These are phyloP conservation scores for Neurospora sp. DNA, from an alignment of 495 filamentous ascomycete genomes.

Conservation along the genomic window DNA sequence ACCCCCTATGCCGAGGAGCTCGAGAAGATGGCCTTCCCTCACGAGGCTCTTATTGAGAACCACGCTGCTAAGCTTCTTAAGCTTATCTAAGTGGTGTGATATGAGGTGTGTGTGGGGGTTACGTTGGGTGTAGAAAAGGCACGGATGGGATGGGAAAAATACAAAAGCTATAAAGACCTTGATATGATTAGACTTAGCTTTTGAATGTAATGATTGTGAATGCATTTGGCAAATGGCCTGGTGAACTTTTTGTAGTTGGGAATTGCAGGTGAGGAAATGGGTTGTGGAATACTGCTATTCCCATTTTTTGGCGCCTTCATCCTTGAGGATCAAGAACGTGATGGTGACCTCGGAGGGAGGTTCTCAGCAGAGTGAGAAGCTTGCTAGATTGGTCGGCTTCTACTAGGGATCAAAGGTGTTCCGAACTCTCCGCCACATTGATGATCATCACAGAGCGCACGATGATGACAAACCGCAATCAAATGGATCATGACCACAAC, in stretches of 20 bases:
- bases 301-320: background rate
- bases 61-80: conserved; percentile 77
- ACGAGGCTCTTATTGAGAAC: conserved; percentile 68
- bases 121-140: background rate
- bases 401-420: background rate
- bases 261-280: background rate
- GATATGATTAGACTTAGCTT: background rate
- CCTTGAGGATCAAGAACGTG: background rate
- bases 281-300: background rate
- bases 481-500: background rate
- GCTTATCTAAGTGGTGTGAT: conserved; percentile 37
- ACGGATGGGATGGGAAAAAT: background rate
- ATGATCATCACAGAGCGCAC: background rate
- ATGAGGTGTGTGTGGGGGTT: background rate
- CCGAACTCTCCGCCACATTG: background rate
- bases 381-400: background rate
- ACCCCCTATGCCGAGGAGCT: conserved; percentile 84
- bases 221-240: background rate
- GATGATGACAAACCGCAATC: background rate
- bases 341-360: background rate
- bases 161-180: background rate
- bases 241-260: background rate
- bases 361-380: background rate
- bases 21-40: conserved; percentile 88
- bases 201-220: background rate